phyloP scores from a whole-genome alignment of 2,329 filamentous ascomycete species.

The Rhynchosporium graminicola region DNA sequence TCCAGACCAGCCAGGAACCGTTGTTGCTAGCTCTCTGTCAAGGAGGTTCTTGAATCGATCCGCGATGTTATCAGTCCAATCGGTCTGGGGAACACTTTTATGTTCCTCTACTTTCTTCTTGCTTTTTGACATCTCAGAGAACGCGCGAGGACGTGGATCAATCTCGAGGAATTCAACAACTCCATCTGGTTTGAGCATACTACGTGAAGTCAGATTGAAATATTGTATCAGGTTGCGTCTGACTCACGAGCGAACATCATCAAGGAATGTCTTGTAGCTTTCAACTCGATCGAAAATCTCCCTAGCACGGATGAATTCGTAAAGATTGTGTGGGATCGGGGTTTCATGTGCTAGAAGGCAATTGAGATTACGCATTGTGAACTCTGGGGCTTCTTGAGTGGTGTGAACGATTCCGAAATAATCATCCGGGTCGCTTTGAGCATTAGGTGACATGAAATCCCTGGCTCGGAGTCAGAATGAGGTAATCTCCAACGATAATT shows the following conservation, averaged over 20 bases:
- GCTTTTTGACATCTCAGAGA: background rate
- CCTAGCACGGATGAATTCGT: slow-evolving; percentile 37
- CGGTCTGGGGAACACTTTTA: slow-evolving; percentile 28
- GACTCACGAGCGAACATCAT: slow-evolving; percentile 36
- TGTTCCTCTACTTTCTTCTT: slow-evolving; percentile 18
- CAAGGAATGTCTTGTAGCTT: slow-evolving; percentile 37
- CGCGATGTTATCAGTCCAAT: slow-evolving; percentile 35
- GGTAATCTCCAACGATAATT: background rate
- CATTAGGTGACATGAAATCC: slow-evolving; percentile 32
- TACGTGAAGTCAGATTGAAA: slow-evolving; percentile 6
- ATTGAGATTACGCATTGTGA: slow-evolving; percentile 38
- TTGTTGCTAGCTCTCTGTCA: slow-evolving; percentile 34
- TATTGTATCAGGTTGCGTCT: background rate
- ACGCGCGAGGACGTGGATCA: slow-evolving; percentile 35
- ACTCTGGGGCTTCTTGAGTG: slow-evolving; percentile 32
- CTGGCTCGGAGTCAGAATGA: slow-evolving; percentile 22
- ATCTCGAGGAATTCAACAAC: slow-evolving; percentile 40
- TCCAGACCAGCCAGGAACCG: slow-evolving; percentile 34
- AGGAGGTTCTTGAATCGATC: slow-evolving; percentile 33
- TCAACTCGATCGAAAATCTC: slow-evolving; percentile 38
- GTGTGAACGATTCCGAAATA: slow-evolving; percentile 32
- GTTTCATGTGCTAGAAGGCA: slow-evolving; percentile 28
- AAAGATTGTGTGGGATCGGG: slow-evolving; percentile 35
- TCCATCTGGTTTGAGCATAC: slow-evolving; percentile 37
- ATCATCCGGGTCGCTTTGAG: slow-evolving; percentile 19